phyloP scores from a whole-genome alignment of 2,329 filamentous ascomycete species.

The Monosporascus sp. region DNA sequence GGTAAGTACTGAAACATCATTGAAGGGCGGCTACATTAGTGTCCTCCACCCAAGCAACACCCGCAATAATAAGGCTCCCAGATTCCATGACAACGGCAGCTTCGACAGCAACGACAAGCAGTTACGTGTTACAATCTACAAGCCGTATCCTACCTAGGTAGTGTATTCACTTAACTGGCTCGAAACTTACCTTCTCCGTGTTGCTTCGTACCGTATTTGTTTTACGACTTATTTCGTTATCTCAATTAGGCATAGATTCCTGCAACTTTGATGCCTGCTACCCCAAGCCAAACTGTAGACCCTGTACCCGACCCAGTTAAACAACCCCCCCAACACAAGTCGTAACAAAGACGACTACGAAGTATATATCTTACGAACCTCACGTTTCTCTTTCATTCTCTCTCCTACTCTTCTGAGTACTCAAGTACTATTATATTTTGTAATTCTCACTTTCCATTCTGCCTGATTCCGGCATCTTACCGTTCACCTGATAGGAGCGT shows the following conservation, averaged over 20 bases:
- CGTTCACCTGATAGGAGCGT: not conserved
- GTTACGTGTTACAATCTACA: too few relatives aligned
- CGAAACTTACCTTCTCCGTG: too few relatives aligned
- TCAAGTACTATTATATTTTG: not conserved
- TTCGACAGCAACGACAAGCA: too few relatives aligned
- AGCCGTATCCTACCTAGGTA: too few relatives aligned
- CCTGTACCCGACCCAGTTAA: not conserved
- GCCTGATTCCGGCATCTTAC: not conserved
- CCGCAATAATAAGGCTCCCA: too few relatives aligned
- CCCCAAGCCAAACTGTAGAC: not conserved
- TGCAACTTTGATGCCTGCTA: not conserved
- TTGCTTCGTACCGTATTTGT: too few relatives aligned
- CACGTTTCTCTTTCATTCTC: not conserved
- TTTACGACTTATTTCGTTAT: not conserved
- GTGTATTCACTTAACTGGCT: too few relatives aligned
- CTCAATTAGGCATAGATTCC: not conserved
- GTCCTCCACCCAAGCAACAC: too few relatives aligned
- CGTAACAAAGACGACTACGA: not conserved
- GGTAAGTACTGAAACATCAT: too few relatives aligned
- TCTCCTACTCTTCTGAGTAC: not conserved
- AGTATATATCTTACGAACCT: not conserved
- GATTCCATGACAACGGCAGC: too few relatives aligned
- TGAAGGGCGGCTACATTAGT: too few relatives aligned
- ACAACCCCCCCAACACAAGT: not conserved
- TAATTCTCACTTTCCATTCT: not conserved